A percentile compares a stretch with the other conserved stretches of the same genome.
phyloP scores from a whole-genome alignment of 345 rosid genomes.

The Murraya paniculata region DNA sequence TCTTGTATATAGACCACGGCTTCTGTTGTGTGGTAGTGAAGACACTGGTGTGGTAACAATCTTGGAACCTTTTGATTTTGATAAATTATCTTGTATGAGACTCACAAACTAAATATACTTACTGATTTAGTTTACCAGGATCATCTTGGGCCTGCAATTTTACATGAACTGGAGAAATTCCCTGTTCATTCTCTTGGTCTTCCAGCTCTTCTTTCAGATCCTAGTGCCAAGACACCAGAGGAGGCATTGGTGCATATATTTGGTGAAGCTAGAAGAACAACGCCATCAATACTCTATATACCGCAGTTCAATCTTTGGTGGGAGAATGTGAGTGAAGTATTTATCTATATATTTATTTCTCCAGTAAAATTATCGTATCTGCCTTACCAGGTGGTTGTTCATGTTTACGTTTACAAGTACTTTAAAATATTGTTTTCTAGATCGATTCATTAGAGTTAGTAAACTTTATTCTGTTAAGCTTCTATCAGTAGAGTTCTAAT shows the following conservation, averaged over 20 bases:
- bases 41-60: slow-evolving; percentile 92
- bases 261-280: slow-evolving; percentile 96
- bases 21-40: slow-evolving; percentile 79
- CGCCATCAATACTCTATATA: slow-evolving; percentile 89
- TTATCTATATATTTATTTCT: slow-evolving; percentile 4
- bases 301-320: slow-evolving; percentile 97
- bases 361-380: background rate
- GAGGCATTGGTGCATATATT: slow-evolving; percentile 98
- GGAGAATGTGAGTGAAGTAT: slow-evolving; percentile 71
- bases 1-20: slow-evolving; percentile 94
- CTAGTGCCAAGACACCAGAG: slow-evolving; percentile 98
- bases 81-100: slow-evolving; percentile 21
- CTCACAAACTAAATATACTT: slow-evolving; percentile 51
- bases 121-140: slow-evolving; percentile 88
- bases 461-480: slow-evolving; percentile 4
- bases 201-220: slow-evolving; percentile 97
- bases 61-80: slow-evolving; percentile 25
- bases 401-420: background rate
- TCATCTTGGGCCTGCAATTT: slow-evolving; percentile 98
- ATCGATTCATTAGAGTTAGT: slow-evolving; percentile 15
- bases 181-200: slow-evolving; percentile 98
- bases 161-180: slow-evolving; percentile 95
- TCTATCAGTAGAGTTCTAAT: slow-evolving; percentile 14
- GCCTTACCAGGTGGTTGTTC: background rate
- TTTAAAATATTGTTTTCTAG: background rate